Conservation (phyloP, 768 basidiomycete species). For the Rubroboletus satanas region DNA sequence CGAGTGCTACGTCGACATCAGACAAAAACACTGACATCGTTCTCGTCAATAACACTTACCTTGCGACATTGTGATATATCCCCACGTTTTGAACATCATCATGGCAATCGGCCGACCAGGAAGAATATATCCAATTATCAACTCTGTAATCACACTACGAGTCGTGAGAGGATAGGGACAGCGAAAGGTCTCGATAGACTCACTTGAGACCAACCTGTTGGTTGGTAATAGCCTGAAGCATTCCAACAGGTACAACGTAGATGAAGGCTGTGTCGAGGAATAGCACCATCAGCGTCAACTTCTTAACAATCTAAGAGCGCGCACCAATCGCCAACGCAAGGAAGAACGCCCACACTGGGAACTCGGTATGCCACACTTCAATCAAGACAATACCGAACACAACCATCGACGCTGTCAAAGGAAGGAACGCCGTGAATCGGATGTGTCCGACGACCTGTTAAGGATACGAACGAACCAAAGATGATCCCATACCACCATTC, state of each 20-base stretch:
- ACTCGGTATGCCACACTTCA: conserved; percentile 55
- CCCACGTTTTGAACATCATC: conserved; percentile 79
- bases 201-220: conserved; percentile 63
- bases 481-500: conserved; percentile 53
- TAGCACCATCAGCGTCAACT: not conserved
- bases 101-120: conserved; percentile 69
- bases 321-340: conserved; percentile 29
- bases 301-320: conserved; percentile 12
- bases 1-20: conserved; percentile 39
- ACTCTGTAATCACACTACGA: conserved; percentile 59
- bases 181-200: not conserved
- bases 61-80: conserved; percentile 63
- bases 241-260: conserved; percentile 73
- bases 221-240: conserved; percentile 78
- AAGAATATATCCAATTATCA: conserved; percentile 55
- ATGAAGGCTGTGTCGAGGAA: conserved; percentile 36
- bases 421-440: not conserved
- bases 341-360: conserved; percentile 42
- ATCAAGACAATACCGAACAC: conserved; percentile 57
- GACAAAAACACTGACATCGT: not conserved
- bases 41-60: conserved; percentile 1
- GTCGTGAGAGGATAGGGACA: not conserved
- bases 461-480: conserved; percentile 18
- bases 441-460: not conserved
- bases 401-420: conserved; percentile 42